Base-by-base conservation (phyloP, 306 rosid genomes). In the Canavalia ensiformis region DNA sequence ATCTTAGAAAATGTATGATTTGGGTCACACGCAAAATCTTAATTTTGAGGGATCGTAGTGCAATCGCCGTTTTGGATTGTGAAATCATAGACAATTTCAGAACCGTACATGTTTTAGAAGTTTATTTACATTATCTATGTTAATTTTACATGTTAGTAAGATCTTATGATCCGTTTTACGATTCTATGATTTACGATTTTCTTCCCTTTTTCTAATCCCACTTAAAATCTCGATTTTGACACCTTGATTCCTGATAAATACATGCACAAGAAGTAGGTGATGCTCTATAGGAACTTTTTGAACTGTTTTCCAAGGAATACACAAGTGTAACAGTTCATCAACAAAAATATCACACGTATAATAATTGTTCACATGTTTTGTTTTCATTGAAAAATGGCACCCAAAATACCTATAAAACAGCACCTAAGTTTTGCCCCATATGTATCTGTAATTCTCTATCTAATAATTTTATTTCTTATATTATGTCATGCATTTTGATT, bases 381-480 rank as follows among this genome's bases (percentile, higher is more conserved):
- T n/a, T 66, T 18, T 37, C 33, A 65, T 39, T 39, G 49, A 29
- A 8, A 66, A 39, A 41, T 3, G 25, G 33, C 34, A 18, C 34
- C 12, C 1, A 66, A 41, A 66, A 25, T 37, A 64, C 10, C 49
- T 13, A 64, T 1, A 37, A 13, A 13, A 37, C 68, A 63, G 12
- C 46, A 41, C 25, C 65, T 30, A 35, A 64, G 69, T 64, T 35
- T 35, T 37, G 47, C 35, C 45, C 30, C 13, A 13, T 12, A 11
- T 11, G 68, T 28, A 64, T 18, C 25, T 18, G 25, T 18, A 18
- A 18, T 18, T 37, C 56, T 12, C 25, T 7, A 66, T 54, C 46
- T 13, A 30, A 42, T 28, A 54, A 30, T 57, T 78, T 52, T 45
- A 67, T 57, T 66, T 41, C 82, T 33, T 42, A 67, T 39, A 54